Base-by-base conservation (phyloP, 1,284 basidiomycete species). In the Marasmius tenuissimus region DNA sequence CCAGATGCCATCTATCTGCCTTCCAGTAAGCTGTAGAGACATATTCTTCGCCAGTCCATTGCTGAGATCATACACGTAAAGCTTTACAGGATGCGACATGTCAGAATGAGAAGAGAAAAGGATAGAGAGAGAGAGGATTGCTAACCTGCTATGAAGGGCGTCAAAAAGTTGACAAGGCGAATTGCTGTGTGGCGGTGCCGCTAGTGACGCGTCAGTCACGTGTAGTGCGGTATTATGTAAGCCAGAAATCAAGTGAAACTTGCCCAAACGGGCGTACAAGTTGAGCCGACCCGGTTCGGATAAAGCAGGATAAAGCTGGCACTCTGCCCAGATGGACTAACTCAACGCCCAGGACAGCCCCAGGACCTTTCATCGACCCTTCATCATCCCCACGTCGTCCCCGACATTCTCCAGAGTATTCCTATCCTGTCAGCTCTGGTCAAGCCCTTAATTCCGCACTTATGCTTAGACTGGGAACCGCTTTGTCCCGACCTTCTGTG, bases 21-120 rank as follows among this genome's bases (percentile, higher is more conserved):
- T 86, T 2, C 95, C 95, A 0, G 90, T 92, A 56, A 97, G 79
- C 70, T 91, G 87, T 48, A 83, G 74, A 9, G 92, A 94, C 58
- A 96, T 77, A 63, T 86, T 83, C 62, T 83, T 82, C 3, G 93
- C 94, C 68, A 96, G 81, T 50, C 94, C 94, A 72, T 90, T 87
- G 71, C 88, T 94, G 60, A 96, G 87, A 72, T 97, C 95, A 74
- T 97, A 97, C 0, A 97, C 87, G 70, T 95, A 96, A 42, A 97
- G 84, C 69, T 91, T 78, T 33, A 93, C 90, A 45, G 79, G 75
- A 45, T 63, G 37, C 18, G 63, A 40, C 63, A 63, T 64, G 37
- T 34, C 59, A 66, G 67, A 63, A 34, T 37, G 27, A 51, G 49
- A 35, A 11, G 12, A 40, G 42, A 57, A 14, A 34, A 52, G 16